phyloP scores from a whole-genome alignment of 2,329 filamentous ascomycete species.

The Fusarium siculi region DNA sequence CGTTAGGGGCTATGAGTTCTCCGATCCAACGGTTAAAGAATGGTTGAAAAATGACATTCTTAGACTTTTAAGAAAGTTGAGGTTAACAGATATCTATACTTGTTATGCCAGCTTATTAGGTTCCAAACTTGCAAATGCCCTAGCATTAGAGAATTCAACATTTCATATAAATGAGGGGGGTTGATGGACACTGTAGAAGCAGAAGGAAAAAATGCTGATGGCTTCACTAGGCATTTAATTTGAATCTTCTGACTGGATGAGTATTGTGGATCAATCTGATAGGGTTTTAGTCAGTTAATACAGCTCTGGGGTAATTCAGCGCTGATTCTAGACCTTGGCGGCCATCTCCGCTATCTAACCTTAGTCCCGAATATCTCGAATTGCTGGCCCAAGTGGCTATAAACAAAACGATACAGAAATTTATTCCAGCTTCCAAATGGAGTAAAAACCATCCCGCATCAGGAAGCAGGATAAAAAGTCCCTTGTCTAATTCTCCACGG shows the following conservation, averaged over 20 bases:
- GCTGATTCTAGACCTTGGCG: not conserved
- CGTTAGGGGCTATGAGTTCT: too few species aligned
- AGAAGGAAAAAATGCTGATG: rapidly evolving
- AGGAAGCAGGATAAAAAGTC: slow-evolving; percentile 11
- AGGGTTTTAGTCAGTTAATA: rapidly evolving
- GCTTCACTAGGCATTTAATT: not conserved
- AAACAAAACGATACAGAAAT: not conserved
- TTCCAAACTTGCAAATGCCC: too few species aligned
- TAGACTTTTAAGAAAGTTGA: too few species aligned
- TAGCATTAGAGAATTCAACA: too few species aligned
- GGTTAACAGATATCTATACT: rapidly evolving
- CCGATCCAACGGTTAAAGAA: too few species aligned
- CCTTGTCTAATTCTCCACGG: not conserved
- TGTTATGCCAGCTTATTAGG: not conserved
- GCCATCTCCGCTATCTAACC: not conserved
- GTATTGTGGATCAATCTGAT: rapidly evolving
- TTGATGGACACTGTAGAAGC: rapidly evolving
- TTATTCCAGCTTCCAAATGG: not conserved
- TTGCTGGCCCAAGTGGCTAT: not conserved
- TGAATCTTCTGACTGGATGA: rapidly evolving
- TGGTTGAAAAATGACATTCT: too few species aligned
- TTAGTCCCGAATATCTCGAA: not conserved
- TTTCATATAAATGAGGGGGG: too few species aligned
- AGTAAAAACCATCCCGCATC: not conserved
- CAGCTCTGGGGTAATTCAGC: rapidly evolving